phyloP scores from a whole-genome alignment of 2,329 filamentous ascomycete genomes.

The Trichoderma arundinaceum region DNA sequence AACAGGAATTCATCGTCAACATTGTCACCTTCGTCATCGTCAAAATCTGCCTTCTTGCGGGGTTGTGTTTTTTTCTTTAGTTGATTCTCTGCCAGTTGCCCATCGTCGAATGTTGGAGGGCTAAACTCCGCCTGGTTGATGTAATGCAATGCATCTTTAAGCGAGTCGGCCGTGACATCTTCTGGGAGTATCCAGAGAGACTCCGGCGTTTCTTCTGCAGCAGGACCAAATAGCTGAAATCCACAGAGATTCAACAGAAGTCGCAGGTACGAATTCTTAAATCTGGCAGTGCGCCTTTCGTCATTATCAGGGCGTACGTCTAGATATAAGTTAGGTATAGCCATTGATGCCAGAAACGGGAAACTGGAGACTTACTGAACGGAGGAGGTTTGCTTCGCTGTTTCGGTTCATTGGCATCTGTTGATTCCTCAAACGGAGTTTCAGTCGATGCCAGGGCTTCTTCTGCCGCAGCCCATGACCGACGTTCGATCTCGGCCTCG shows the following conservation, averaged over 20 bases:
- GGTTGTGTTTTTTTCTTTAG: conserved; percentile 72
- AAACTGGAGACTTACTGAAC: conserved; percentile 42
- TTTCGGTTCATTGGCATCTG: conserved; percentile 38
- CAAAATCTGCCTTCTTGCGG: conserved; percentile 66
- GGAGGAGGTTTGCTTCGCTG: conserved; percentile 42
- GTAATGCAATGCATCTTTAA: conserved; percentile 71
- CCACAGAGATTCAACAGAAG: conserved; percentile 81
- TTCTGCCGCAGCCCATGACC: conserved; percentile 76
- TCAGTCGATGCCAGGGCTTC: conserved; percentile 57
- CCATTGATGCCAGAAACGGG: conserved; percentile 19
- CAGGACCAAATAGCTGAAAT: conserved; percentile 63
- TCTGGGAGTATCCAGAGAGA: conserved; percentile 80
- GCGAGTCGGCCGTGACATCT: conserved; percentile 64
- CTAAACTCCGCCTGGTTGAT: conserved; percentile 81
- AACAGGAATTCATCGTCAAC: conserved; percentile 67
- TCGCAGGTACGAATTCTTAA: conserved; percentile 86
- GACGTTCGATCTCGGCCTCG: conserved; percentile 73
- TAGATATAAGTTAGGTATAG: conserved; percentile 45
- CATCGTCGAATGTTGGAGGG: conserved; percentile 78
- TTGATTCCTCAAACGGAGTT: conserved; percentile 44
- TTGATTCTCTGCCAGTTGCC: conserved; percentile 74
- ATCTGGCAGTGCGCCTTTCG: conserved; percentile 73
- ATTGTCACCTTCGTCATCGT: conserved; percentile 65
- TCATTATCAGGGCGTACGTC: conserved; percentile 69
- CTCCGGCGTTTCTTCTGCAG: conserved; percentile 72